Evolutionary conservation across 805 yeast species (phyloP).

Genomic region (Yarrowia sp.): DNA sequence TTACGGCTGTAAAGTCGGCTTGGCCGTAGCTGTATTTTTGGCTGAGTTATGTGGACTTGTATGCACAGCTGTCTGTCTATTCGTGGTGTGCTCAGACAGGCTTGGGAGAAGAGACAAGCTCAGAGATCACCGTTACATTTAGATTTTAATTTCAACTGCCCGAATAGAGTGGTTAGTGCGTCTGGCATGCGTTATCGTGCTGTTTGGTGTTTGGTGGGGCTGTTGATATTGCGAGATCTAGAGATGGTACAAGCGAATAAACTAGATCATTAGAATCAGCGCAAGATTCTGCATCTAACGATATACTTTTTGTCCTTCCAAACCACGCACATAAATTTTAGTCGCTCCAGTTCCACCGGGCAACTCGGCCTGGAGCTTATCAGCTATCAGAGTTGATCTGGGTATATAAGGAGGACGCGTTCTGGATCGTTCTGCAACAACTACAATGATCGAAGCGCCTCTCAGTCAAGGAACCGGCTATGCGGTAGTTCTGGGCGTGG

Average conservation of each 20-base stretch:
- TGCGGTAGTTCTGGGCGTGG: slow-evolving; percentile 85
- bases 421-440: background rate
- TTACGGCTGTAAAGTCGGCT: background rate
- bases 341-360: background rate
- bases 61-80: no score
- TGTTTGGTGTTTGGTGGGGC: no score
- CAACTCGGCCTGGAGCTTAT: background rate
- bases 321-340: no score
- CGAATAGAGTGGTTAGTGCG: background rate
- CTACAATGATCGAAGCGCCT: slow-evolving; percentile 33
- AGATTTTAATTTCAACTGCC: background rate
- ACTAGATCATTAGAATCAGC: background rate
- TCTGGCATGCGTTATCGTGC: no score
- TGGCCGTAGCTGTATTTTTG: background rate
- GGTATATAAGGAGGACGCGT: background rate
- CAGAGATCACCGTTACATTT: background rate
- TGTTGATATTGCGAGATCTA: no score
- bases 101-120: background rate
- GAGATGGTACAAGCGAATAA: background rate
- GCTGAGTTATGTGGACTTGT: background rate
- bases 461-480: slow-evolving; percentile 81
- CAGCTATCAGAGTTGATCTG: slow-evolving; percentile 3
- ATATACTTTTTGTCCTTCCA: background rate
- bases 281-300: background rate
- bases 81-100: no score